Evolutionary conservation across 176 grass and related monocot species (phyloP), one percentile per base, ranked within the genome.

Genomic region (Canna indica): DNA sequence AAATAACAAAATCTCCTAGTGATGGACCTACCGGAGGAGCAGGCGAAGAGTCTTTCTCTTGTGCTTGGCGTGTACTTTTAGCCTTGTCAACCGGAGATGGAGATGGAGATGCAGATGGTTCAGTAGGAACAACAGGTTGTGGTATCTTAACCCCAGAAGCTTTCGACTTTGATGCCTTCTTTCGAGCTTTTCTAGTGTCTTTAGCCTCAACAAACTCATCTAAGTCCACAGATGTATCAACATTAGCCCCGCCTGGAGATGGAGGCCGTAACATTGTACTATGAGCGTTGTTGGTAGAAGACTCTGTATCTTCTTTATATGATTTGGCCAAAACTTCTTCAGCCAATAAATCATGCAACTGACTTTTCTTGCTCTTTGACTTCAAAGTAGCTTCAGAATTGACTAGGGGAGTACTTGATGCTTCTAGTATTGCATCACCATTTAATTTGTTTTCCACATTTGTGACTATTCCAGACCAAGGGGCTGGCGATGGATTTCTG

Each of bases 141-240:
- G 75, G 78, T 22, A 85, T 66, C 64, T 90, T 99, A 14, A 72
- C 48, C 61, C 83, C 75, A 47, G 74, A 62, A 69, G 59, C 72
- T 84, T 94, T 99, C 15, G 80, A 59, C 56, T 94, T 99, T 75
- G 90, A 73, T 71, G 80, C 82, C 71, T 88, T 99, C 78, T 88
- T 99, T 64, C 85, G 87, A 62, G 67, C 90, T 81, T 94, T 99
- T 82, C 90, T 99, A 14, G 82, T 83, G 52, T 99, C 90, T 83
- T 88, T 99, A n/a, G 95, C 90, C 73, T 99, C 90, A 70, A 99
- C 92, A 69, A 99, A 99, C 53, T 99, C 90, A 78, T 72, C 81
- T 73, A 82, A 86, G 81, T 84, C 90, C 71, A 86, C 26, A 70
- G 69, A 67, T 71, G 54, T 24, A 72, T 88, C 77, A 42, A 38